Conservation (phyloP, 2,329 filamentous ascomycete species). For the Xylariales sp. region DNA sequence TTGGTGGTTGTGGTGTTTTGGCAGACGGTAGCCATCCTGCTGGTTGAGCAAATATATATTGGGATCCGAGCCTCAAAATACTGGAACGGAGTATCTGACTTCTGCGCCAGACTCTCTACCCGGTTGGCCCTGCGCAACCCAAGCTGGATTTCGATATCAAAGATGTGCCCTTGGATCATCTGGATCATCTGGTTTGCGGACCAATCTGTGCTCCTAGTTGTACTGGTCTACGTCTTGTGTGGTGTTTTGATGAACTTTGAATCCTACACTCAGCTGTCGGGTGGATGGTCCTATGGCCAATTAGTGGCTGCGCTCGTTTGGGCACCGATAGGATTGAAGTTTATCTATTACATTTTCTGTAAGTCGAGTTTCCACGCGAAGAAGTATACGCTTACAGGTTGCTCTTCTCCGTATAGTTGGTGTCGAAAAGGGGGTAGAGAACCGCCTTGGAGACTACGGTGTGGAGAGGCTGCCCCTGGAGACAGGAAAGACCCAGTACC, state of each 20-base stretch:
- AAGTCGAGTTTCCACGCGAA: background rate
- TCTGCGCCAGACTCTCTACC: too few relatives aligned
- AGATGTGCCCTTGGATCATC: background rate
- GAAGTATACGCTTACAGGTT: background rate
- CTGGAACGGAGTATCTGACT: too few relatives aligned
- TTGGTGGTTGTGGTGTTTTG: too few relatives aligned
- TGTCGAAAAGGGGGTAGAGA: slow-evolving; percentile 8
- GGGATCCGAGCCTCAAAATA: too few relatives aligned
- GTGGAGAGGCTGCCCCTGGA: too few relatives aligned
- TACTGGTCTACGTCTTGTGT: background rate
- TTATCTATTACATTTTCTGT: slow-evolving; percentile 13
- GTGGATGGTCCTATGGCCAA: slow-evolving; percentile 20
- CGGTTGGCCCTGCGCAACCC: too few relatives aligned
- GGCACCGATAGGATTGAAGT: slow-evolving; percentile 9
- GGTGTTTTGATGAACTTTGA: background rate
- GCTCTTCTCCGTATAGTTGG: background rate
- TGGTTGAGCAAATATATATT: too few relatives aligned
- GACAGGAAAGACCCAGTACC: too few relatives aligned
- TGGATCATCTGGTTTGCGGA: background rate
- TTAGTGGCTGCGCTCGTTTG: slow-evolving; percentile 14
- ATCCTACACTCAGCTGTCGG: background rate
- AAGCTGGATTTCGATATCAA: too few relatives aligned
- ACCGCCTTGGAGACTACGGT: background rate
- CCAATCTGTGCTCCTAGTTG: background rate
- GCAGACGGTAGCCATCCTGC: too few relatives aligned